Evolutionary conservation across 2,329 filamentous ascomycete genomes (phyloP), one percentile per base, ranked within the genome.

Genomic region (Monosporascus sp.): DNA sequence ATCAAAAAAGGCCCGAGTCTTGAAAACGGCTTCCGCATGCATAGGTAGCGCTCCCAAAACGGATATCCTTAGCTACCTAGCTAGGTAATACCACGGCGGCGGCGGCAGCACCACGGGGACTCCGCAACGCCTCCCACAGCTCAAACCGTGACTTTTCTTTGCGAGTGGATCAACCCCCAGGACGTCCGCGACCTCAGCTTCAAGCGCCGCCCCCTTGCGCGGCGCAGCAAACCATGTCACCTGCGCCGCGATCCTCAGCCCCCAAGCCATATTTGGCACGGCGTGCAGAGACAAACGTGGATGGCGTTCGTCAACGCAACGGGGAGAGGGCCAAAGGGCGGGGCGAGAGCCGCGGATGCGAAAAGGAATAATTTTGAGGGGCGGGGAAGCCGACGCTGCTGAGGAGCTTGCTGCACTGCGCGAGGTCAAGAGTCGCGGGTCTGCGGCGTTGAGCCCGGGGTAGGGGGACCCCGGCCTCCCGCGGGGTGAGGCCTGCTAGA

Each of bases 331-430:
- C 15, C 2, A 18, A 3, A 3, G 37, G 8, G 37, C 17, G 15
- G 37, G 8, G 37, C 17, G 1, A 78, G 76, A 2, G 82, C 64
- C 2, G 73, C 71, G n/a, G 72, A 75, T 52, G 66, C 55, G 25
- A 60, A 54, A 58, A 80, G 79, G 49, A 68, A 58, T 0, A 54
- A n/a, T 2, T 71, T 60, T 24, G 71, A 71, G 22, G 69, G 65
- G 49, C 79, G 51, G 88, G 75, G 67, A 88, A 84, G 51, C 84
- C 85, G 3, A 87, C 72, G 54, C 79, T 82, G 38, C 88, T 68
- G 38, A 79, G 79, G 1, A 82, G 65, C 3, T 68, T 57, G 3
- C 51, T 56, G 24, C 44, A 46, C 5, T 49, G 27, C 7, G 39
- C 18, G 18, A 11, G n/a, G 39, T 6, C 11, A 20, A 6, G 3